Base-by-base conservation (phyloP, 169 alveolate species). In the Fabrea salina region DNA sequence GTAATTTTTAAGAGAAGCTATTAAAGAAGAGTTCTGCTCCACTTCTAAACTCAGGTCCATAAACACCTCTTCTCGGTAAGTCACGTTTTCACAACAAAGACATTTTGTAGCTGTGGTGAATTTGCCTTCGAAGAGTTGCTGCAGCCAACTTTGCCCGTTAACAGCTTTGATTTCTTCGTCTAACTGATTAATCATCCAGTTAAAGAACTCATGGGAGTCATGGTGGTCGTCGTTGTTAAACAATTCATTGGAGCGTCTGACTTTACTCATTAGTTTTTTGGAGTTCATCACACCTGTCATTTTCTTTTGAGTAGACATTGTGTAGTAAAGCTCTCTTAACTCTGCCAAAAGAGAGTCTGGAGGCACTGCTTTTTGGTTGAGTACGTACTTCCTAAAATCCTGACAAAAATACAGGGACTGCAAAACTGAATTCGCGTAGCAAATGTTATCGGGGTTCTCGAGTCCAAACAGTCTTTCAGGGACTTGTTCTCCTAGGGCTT, bases 141-240 rank as follows among this genome's bases (percentile, higher is more conserved):
- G 37, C 1, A 90, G 43, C 79, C 85, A 90, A 32, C 70, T 58
- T 54, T 74, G 27, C 8, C 22, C 0, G 33, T 35, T 40, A 19
- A 80, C 79, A 8, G 75, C 80, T 51, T 80, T 75, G 11, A 85
- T 41, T 44, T 84, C 77, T 13, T 87, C 92, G 33, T 82, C 75
- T 32, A 85, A 49, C 54, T 76, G 77, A 76, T 86, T 84, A 3
- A 91, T 59, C 22, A 78, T 47, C 91, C 93, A 91, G 13, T 75
- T 86, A 25, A 84, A 78, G 66, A 91, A 91, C 68, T 91, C 95
- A 74, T 91, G 95, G 7, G 91, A 77, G 75, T 91, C 95, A 51
- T 91, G 90, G 59, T 91, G 95, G 30, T 86, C 80, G 50, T 85
- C 89, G 30, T 87, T 86, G 57, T 87, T 84, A 41, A 91, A 91